These are phyloP conservation scores for Colletotrichum sp. DNA, from an alignment of 2,329 filamentous ascomycete species.

Conservation along the genomic window DNA sequence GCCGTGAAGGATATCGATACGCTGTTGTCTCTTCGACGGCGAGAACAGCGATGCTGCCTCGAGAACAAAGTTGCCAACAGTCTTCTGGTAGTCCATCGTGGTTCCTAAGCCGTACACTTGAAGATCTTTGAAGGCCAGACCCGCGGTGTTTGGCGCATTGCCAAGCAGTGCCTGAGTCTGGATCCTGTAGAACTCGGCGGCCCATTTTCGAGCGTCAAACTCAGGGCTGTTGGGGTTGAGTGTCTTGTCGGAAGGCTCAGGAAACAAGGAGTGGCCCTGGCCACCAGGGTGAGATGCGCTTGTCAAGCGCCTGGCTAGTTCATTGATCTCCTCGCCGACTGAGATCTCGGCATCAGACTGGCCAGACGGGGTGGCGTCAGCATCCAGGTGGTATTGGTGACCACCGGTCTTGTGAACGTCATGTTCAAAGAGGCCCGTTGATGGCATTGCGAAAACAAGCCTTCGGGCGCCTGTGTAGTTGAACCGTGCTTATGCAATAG, in stretches of 20 bases:
- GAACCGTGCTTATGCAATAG: background rate
- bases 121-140: constrained; percentile 43
- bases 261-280: constrained; percentile 26
- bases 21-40: constrained; percentile 24
- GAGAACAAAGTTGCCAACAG: constrained; percentile 43
- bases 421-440: background rate
- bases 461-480: background rate
- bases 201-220: constrained; percentile 49
- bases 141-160: constrained; percentile 34
- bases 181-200: constrained; percentile 39
- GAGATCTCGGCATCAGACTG: background rate
- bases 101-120: constrained; percentile 46
- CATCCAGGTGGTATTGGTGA: background rate
- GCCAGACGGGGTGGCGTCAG: background rate
- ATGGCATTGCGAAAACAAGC: background rate
- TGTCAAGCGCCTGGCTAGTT: constrained; percentile 33
- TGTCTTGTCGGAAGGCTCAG: constrained; percentile 25
- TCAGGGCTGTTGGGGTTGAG: constrained; percentile 43
- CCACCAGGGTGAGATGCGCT: constrained; percentile 24
- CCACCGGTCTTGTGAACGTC: background rate
- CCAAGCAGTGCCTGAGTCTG: constrained; percentile 28
- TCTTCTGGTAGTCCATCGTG: constrained; percentile 47
- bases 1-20: constrained; percentile 53
- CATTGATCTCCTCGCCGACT: constrained; percentile 23
- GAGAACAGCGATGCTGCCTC: constrained; percentile 29